Evolutionary conservation across 768 basidiomycete genomes (phyloP).

Genomic region (Suillus placidus): DNA sequence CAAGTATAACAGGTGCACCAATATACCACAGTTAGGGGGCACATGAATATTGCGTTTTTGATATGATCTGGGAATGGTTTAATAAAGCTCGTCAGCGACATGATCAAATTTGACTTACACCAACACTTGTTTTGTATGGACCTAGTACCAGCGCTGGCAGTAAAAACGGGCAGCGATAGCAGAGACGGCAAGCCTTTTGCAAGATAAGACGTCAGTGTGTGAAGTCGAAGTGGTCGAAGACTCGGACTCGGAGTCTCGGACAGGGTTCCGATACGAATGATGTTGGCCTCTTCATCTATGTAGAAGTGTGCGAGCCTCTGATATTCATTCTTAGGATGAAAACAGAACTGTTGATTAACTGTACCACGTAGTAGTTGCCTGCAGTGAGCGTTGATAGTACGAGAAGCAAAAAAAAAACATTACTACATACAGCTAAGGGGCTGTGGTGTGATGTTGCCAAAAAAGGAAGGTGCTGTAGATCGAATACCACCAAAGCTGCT

Average conservation of each 20-base stretch:
- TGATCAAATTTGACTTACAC: background rate
- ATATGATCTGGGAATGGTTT: background rate
- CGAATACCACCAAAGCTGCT: conserved; percentile 4
- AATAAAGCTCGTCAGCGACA: background rate
- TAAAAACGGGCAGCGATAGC: background rate
- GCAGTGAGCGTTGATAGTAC: background rate
- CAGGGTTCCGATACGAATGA: background rate
- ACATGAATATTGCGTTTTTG: background rate
- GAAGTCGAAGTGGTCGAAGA: conserved; percentile 2
- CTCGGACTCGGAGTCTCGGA: background rate
- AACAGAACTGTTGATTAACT: background rate
- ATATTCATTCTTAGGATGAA: background rate
- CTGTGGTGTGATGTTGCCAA: conserved; percentile 10
- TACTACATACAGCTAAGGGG: background rate
- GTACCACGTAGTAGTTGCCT: no score
- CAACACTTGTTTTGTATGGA: background rate
- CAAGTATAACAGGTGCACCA: no score
- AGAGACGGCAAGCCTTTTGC: background rate
- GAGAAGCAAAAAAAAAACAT: background rate
- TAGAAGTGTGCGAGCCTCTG: background rate
- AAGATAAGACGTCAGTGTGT: background rate
- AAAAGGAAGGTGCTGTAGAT: conserved; percentile 34
- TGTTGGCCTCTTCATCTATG: background rate
- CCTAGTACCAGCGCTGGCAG: background rate
- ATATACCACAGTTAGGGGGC: background rate